These are phyloP conservation scores for Eutypa lata DNA, from an alignment of 2,329 filamentous ascomycete genomes.

Conservation along the genomic window DNA sequence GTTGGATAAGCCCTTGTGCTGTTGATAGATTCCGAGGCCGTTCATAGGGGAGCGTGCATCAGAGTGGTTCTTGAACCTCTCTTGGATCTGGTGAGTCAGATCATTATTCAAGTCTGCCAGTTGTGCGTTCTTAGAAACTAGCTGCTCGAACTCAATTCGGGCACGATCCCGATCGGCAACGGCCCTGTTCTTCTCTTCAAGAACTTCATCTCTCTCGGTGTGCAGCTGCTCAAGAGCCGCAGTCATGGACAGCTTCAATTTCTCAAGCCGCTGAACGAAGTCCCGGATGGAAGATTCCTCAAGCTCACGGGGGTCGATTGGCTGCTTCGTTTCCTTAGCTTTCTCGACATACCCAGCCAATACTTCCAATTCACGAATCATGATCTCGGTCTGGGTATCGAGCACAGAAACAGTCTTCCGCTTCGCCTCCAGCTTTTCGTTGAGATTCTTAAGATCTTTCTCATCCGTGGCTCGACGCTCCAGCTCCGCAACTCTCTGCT, in stretches of 20 bases:
- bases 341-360: conserved; percentile 84
- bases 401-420: conserved; percentile 92
- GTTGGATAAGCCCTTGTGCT: conserved; percentile 48
- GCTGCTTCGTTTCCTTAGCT: conserved; percentile 77
- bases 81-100: conserved; percentile 89
- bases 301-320: conserved; percentile 75
- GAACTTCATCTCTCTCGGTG: conserved; percentile 72
- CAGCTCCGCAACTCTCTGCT: conserved; percentile 82
- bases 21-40: conserved; percentile 56
- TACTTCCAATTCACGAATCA: conserved; percentile 86
- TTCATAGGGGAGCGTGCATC: conserved; percentile 49
- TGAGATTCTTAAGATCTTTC: conserved; percentile 69
- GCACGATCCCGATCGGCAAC: conserved; percentile 87
- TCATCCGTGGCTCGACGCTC: conserved; percentile 71
- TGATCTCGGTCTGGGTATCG: conserved; percentile 92
- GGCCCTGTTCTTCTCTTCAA: conserved; percentile 81
- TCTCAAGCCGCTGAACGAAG: conserved; percentile 72
- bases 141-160: conserved; percentile 90
- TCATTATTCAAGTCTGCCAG: conserved; percentile 94
- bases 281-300: conserved; percentile 91
- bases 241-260: conserved; percentile 58
- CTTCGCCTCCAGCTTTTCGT: conserved; percentile 87
- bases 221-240: conserved; percentile 58
- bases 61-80: conserved; percentile 76
- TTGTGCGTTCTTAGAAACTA: conserved; percentile 92